Conservation (phyloP, 1,139 yeast genomes). For the Diutina mesorugosa region DNA sequence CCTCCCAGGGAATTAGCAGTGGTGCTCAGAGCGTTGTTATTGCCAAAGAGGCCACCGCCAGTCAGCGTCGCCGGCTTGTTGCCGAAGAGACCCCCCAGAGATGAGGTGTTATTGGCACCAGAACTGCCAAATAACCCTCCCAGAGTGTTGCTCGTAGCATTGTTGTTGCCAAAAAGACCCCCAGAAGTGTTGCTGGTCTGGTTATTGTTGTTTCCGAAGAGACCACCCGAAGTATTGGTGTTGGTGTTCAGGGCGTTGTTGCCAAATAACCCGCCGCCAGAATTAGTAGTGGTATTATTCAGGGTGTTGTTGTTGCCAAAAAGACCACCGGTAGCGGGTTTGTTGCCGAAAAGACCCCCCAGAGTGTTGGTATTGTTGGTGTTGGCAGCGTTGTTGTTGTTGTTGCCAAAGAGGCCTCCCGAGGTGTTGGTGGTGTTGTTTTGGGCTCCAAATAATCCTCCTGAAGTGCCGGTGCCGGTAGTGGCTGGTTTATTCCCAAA, state of each 20-base stretch:
- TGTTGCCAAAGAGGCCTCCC: conserved; percentile 15
- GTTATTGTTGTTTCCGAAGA: neutral
- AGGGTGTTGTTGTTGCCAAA: neutral
- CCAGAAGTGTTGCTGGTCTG: neutral
- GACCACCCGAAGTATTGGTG: neutral
- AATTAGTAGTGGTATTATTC: neutral
- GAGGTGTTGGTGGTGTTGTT: neutral
- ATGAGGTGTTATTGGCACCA: conserved; percentile 9
- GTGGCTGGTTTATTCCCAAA: neutral
- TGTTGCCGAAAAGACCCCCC: neutral
- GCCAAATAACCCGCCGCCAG: neutral
- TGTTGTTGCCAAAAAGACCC: neutral
- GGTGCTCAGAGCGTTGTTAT: neutral
- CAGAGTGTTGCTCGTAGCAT: neutral
- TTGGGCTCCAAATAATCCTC: neutral
- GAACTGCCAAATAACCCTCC: conserved; percentile 5
- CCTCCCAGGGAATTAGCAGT: conserved; percentile 6
- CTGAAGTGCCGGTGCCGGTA: neutral
- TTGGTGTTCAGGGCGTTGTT: neutral
- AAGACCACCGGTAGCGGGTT: neutral
- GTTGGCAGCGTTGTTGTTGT: conserved; percentile 2
- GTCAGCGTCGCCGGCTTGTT: neutral
- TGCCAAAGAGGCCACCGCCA: conserved; percentile 1
- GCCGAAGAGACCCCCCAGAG: conserved; percentile 7
- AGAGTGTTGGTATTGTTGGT: neutral